These are phyloP conservation scores for Amphicarpaea edgeworthii DNA, from an alignment of 306 rosid genomes.

Conservation along the genomic window DNA sequence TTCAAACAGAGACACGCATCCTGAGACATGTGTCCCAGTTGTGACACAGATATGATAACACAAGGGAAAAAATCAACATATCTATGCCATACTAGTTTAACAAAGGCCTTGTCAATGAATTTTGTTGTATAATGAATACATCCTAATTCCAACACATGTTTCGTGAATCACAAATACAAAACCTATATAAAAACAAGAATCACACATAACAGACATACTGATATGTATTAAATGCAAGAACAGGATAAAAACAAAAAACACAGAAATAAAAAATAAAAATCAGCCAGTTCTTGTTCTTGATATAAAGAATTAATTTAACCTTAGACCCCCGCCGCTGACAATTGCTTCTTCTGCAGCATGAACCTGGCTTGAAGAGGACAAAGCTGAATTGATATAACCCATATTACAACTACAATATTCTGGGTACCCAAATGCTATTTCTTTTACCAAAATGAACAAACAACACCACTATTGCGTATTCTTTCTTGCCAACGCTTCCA, in stretches of 20 bases:
- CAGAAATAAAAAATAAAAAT: not conserved
- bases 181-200: not conserved
- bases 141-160: constrained; percentile 1
- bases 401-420: constrained; percentile 52
- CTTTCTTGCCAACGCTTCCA: constrained; percentile 46
- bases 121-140: not conserved
- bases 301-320: constrained; percentile 53
- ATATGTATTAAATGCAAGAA: not conserved
- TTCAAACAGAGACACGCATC: too few relatives aligned
- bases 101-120: constrained; percentile 10
- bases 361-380: constrained; percentile 77
- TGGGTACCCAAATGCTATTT: constrained; percentile 45
- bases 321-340: constrained; percentile 89
- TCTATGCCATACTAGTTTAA: not conserved
- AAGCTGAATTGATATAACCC: constrained; percentile 88
- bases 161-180: not conserved
- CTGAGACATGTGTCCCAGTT: too few relatives aligned
- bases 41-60: not conserved
- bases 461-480: constrained; percentile 43
- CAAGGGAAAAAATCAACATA: not conserved
- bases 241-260: not conserved
- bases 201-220: not conserved
- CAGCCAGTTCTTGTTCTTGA: not conserved
- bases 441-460: constrained; percentile 48
- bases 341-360: constrained; percentile 73